phyloP scores from a whole-genome alignment of 768 basidiomycete species.

The Exidia glandulosa region DNA sequence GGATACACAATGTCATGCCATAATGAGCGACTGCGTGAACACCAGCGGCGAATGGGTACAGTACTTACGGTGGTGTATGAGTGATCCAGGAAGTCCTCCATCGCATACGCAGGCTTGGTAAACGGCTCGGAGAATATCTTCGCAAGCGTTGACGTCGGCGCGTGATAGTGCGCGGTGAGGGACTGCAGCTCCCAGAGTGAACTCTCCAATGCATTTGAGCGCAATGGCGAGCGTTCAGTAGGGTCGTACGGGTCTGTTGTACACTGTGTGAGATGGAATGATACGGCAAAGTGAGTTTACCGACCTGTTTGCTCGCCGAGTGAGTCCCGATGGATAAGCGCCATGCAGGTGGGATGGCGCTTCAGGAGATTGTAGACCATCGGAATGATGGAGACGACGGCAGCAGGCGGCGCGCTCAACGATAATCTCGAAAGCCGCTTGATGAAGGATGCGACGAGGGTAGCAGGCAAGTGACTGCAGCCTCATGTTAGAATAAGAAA shows the following conservation, averaged over 20 bases:
- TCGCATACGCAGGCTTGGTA: conserved; percentile 77
- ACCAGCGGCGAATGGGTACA: no score
- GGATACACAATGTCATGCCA: background rate
- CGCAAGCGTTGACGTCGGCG: conserved; percentile 75
- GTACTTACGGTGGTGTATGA: conserved; percentile 66
- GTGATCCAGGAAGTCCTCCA: conserved; percentile 97
- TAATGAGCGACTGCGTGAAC: no score
- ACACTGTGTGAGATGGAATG: background rate
- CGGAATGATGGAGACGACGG: conserved; percentile 81
- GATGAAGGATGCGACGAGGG: conserved; percentile 88
- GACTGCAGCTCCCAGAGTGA: conserved; percentile 88
- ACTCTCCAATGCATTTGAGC: conserved; percentile 71
- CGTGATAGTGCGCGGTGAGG: conserved; percentile 72
- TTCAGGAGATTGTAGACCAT: conserved; percentile 93
- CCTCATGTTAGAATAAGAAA: background rate
- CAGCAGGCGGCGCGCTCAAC: conserved; percentile 78
- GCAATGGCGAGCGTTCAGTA: conserved; percentile 57
- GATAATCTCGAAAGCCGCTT: conserved; percentile 83
- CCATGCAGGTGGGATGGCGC: conserved; percentile 82
- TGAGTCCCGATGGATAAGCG: conserved; percentile 67
- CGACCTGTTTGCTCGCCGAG: conserved; percentile 4
- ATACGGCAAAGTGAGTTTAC: background rate
- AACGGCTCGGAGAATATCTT: conserved; percentile 85
- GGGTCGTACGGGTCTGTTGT: conserved; percentile 68
- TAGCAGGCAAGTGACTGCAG: conserved; percentile 72